Conservation (phyloP, 23 red algal species). For the Cyanidiococcus yangmingshanensis region DNA sequence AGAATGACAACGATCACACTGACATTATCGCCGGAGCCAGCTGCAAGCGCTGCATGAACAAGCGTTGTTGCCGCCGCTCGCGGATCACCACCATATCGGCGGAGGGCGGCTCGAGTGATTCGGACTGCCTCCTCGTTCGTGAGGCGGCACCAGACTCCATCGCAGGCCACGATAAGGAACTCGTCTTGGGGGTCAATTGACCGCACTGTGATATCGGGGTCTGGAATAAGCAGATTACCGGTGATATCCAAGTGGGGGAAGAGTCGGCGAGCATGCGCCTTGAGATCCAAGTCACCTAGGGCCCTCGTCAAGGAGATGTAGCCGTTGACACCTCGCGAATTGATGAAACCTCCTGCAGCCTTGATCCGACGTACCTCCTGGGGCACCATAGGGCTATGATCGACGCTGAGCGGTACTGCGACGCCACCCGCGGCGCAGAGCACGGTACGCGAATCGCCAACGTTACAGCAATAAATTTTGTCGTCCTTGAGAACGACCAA, state of each 20-base stretch:
- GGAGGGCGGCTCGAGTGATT: conserved; percentile 24
- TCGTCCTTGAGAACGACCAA: neutral
- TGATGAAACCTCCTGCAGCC: conserved; percentile 33
- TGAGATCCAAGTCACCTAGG: conserved; percentile 72
- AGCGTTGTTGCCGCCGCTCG: conserved; percentile 32
- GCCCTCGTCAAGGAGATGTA: conserved; percentile 58
- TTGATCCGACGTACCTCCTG: conserved; percentile 36
- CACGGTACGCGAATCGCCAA: conserved; percentile 49
- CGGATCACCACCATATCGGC: conserved; percentile 23
- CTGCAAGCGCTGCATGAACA: conserved; percentile 28
- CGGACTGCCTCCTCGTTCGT: conserved; percentile 37
- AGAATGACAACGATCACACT: conserved; percentile 44
- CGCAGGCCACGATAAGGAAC: conserved; percentile 48
- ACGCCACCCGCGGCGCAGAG: conserved; percentile 24
- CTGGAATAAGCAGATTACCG: conserved; percentile 35
- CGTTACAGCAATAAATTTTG: conserved; percentile 35
- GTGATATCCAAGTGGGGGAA: conserved; percentile 20
- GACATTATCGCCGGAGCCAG: conserved; percentile 49
- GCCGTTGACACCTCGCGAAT: conserved; percentile 50
- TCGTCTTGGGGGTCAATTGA: conserved; percentile 24
- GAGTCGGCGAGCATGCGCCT: conserved; percentile 30
- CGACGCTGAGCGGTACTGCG: conserved; percentile 22
- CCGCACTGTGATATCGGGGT: conserved; percentile 32
- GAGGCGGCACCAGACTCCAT: conserved; percentile 61
- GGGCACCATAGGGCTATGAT: conserved; percentile 26